These are phyloP conservation scores for Rubroboletus satanas DNA, from an alignment of 768 basidiomycete genomes.

Conservation along the genomic window DNA sequence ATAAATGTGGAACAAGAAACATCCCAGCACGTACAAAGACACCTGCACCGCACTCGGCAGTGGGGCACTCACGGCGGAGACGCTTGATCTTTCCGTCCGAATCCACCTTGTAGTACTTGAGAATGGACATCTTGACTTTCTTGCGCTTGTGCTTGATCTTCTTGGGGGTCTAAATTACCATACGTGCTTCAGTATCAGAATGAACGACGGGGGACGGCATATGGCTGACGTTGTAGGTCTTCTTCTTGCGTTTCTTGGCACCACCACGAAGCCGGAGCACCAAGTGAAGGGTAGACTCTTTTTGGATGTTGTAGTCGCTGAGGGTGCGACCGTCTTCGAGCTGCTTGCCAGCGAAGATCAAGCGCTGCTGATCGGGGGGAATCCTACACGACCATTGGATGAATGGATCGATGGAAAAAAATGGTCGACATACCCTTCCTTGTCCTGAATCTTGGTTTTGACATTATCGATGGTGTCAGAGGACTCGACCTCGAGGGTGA, in stretches of 20 bases:
- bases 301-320: conserved; percentile 97
- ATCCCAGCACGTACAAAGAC: conserved; percentile 61
- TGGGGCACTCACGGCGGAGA: conserved; percentile 92
- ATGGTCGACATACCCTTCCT: conserved; percentile 68
- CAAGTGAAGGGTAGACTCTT: conserved; percentile 97
- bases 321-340: conserved; percentile 98
- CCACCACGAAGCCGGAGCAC: conserved; percentile 98
- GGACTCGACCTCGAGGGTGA: conserved; percentile 96
- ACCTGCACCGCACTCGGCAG: conserved; percentile 79
- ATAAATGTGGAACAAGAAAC: neutral
- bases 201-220: neutral
- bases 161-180: conserved; percentile 74
- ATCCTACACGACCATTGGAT: conserved; percentile 46
- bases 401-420: neutral
- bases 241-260: conserved; percentile 99
- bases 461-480: conserved; percentile 98
- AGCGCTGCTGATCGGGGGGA: conserved; percentile 91
- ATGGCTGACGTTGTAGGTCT: conserved; percentile 89
- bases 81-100: conserved; percentile 99
- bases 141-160: conserved; percentile 99
- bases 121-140: conserved; percentile 99
- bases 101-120: conserved; percentile 99
- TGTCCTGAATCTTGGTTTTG: conserved; percentile 96
- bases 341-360: conserved; percentile 99
- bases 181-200: conserved; percentile 3